Evolutionary conservation across 257 asterid species (phyloP).

Genomic region (Henckelia pumila): DNA sequence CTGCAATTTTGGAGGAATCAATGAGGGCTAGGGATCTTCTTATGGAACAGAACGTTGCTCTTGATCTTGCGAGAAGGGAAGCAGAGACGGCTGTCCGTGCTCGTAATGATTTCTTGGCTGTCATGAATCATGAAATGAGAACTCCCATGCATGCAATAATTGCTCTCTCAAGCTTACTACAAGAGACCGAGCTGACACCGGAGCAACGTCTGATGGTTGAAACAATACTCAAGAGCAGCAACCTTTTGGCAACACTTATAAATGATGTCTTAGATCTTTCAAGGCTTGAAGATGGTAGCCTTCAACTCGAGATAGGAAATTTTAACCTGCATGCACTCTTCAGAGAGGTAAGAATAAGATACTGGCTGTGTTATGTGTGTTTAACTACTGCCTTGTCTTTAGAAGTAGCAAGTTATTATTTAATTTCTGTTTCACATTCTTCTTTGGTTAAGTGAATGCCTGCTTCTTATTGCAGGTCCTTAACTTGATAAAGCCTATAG

Average conservation of each 20-base stretch:
- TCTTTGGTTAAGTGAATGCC: constrained; percentile 27
- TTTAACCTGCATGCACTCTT: constrained; percentile 83
- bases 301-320: constrained; percentile 72
- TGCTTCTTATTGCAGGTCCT: constrained; percentile 51
- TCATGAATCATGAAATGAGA: constrained; percentile 99
- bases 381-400: constrained; percentile 4
- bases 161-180: constrained; percentile 85
- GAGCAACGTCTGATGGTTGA: constrained; percentile 99
- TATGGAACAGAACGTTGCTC: constrained; percentile 88
- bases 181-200: constrained; percentile 81
- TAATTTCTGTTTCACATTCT: constrained; percentile 12
- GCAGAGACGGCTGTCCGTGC: constrained; percentile 98
- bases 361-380: neutral
- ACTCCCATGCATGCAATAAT: constrained; percentile 97
- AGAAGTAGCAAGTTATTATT: neutral
- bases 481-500: constrained; percentile 81
- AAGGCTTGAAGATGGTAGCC: constrained; percentile 96
- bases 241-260: constrained; percentile 89
- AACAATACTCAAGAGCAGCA: constrained; percentile 92
- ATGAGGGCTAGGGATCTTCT: constrained; percentile 97
- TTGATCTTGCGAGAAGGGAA: constrained; percentile 89
- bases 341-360: constrained; percentile 55
- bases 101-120: constrained; percentile 94
- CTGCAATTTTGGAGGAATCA: constrained; percentile 95
- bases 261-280: constrained; percentile 98